Evolutionary conservation across 768 basidiomycete genomes (phyloP).

Genomic region (Hypholoma sublateritium): DNA sequence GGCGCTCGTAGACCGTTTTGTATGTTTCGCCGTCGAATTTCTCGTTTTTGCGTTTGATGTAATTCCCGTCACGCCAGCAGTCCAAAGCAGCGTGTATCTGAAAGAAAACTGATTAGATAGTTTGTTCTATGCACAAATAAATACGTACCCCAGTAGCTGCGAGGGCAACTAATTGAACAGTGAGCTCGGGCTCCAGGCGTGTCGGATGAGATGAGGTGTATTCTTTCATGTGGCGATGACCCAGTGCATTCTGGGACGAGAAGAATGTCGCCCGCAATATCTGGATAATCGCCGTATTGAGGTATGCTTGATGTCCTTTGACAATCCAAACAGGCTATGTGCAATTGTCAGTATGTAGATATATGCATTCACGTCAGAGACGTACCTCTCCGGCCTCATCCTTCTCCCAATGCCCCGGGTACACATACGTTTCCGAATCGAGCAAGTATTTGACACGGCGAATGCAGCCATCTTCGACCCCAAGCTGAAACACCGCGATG

Average conservation of each 20-base stretch:
- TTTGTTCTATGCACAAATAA: no score
- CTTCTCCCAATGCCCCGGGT: conserved; percentile 10
- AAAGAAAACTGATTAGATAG: not conserved
- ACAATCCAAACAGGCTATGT: not conserved
- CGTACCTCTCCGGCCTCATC: conserved; percentile 7
- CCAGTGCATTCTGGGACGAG: not conserved
- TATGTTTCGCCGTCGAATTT: conserved; percentile 1
- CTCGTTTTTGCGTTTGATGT: not conserved
- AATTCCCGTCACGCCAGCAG: not conserved
- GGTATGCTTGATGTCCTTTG: not conserved
- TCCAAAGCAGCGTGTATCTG: not conserved
- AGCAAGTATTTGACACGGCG: conserved; percentile 4
- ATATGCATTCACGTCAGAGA: not conserved
- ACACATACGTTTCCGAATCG: conserved; percentile 7
- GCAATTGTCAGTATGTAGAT: not conserved
- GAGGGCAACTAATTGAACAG: not conserved
- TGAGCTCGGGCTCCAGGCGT: not conserved
- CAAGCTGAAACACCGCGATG: conserved; percentile 12
- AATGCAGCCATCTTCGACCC: not conserved
- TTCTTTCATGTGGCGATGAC: not conserved
- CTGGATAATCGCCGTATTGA: not conserved
- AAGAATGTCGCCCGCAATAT: not conserved
- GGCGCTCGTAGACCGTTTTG: not conserved
- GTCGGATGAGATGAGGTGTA: not conserved
- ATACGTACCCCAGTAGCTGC: not conserved